These are phyloP conservation scores for Ichthyophthirius multifiliis DNA, from an alignment of 169 alveolate species.

Conservation along the genomic window DNA sequence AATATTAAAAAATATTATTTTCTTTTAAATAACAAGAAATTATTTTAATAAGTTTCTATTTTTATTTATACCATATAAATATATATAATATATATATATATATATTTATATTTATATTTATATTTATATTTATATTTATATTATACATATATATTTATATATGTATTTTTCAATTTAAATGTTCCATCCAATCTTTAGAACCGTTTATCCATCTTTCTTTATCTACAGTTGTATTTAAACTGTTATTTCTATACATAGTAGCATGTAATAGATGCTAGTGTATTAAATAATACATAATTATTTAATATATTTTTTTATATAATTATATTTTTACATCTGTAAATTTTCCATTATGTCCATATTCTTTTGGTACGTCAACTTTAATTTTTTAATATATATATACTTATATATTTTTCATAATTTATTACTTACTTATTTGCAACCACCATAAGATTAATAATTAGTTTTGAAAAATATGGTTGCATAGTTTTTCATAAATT, in stretches of 20 bases:
- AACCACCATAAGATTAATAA: slow-evolving; percentile 27
- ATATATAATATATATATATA: too few relatives aligned
- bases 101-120: too few relatives aligned
- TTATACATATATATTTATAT: background rate
- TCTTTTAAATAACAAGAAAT: too few relatives aligned
- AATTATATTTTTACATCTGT: slow-evolving; percentile 21
- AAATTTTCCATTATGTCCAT: slow-evolving; percentile 38
- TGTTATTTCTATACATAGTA: slow-evolving; percentile 59
- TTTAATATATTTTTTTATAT: background rate
- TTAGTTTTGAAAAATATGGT: slow-evolving; percentile 11
- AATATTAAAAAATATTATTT: too few relatives aligned
- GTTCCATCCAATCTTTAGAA: slow-evolving; percentile 65
- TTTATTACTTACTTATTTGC: slow-evolving; percentile 15
- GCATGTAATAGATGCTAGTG: slow-evolving; percentile 46
- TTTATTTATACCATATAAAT: too few relatives aligned
- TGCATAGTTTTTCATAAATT: slow-evolving; percentile 36
- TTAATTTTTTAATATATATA: background rate
- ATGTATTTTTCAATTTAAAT: slow-evolving; percentile 28
- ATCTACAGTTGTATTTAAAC: slow-evolving; percentile 59
- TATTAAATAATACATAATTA: background rate
- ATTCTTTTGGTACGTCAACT: slow-evolving; percentile 30
- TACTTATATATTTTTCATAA: too few relatives aligned
- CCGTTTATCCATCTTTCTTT: slow-evolving; percentile 64
- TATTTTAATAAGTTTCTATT: too few relatives aligned
- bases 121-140: too few relatives aligned